phyloP scores from a whole-genome alignment of 176 grass and related monocot genomes.

The Zea luxurians region DNA sequence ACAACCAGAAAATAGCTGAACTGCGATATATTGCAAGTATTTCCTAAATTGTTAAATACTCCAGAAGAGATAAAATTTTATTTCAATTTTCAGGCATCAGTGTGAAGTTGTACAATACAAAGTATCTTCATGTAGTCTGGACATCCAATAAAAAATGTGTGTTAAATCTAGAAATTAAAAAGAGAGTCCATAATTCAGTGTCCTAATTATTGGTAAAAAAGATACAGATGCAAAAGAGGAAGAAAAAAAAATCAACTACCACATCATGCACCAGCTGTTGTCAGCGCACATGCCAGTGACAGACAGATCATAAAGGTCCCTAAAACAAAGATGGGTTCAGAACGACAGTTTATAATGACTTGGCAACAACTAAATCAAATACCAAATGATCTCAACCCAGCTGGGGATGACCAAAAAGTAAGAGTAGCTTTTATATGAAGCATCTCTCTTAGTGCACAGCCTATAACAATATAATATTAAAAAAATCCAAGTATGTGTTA shows the following conservation, averaged over 20 bases:
- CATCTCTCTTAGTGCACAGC: not conserved
- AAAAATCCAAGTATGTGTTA: not conserved
- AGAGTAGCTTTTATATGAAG: not conserved
- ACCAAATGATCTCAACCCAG: conserved; percentile 20
- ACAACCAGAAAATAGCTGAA: not conserved
- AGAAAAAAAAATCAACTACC: not conserved
- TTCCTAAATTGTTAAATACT: not conserved
- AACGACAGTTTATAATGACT: not conserved
- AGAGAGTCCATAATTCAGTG: not conserved
- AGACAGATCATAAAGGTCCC: conserved; percentile 6
- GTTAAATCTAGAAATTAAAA: not conserved
- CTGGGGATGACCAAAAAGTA: not conserved
- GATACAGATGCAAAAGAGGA: not conserved
- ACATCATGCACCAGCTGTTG: not conserved
- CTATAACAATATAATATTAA: not conserved
- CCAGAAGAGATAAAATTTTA: not conserved
- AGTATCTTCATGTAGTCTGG: not conserved
- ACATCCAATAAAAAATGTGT: not conserved
- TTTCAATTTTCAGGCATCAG: not conserved
- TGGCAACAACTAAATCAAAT: not conserved
- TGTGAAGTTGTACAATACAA: not conserved
- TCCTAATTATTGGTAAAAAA: not conserved
- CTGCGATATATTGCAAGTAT: not conserved
- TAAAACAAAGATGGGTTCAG: not conserved
- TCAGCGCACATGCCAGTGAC: not conserved